Conservation (phyloP, 176 grass and related monocot genomes). For the Oryza australiensis region DNA sequence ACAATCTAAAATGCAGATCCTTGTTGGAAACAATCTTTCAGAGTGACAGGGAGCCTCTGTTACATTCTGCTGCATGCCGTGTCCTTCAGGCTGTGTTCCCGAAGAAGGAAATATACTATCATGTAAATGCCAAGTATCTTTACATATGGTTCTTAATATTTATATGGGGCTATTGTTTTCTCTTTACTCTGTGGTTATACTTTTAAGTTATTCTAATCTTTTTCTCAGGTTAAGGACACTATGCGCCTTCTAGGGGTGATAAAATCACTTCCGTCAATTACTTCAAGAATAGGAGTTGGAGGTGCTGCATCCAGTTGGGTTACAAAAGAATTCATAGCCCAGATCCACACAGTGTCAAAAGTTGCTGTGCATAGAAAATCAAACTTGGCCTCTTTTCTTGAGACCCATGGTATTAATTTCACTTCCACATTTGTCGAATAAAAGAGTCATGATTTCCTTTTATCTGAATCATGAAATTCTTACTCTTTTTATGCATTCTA, state of each 20-base stretch:
- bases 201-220: slow-evolving; percentile 31
- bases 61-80: slow-evolving; percentile 74
- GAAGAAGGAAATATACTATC: slow-evolving; percentile 93
- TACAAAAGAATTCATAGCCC: slow-evolving; percentile 91
- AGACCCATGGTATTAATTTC: slow-evolving; percentile 72
- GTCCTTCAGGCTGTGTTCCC: slow-evolving; percentile 90
- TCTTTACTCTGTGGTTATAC: not conserved
- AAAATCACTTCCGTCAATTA: slow-evolving; percentile 81
- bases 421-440: not conserved
- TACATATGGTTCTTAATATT: slow-evolving; percentile 15
- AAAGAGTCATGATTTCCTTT: not conserved
- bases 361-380: slow-evolving; percentile 74
- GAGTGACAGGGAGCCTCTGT: slow-evolving; percentile 82
- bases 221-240: slow-evolving; percentile 82
- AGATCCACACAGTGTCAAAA: slow-evolving; percentile 88
- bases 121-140: slow-evolving; percentile 54
- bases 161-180: slow-evolving; percentile 11
- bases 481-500: not conserved
- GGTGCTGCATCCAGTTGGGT: slow-evolving; percentile 81
- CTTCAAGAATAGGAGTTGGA: slow-evolving; percentile 57
- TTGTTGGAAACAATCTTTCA: slow-evolving; percentile 92
- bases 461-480: not conserved
- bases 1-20: slow-evolving; percentile 66
- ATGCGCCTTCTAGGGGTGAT: slow-evolving; percentile 83
- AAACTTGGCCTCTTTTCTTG: slow-evolving; percentile 83